Percentiles rank a stretch among this genome's conserved stretches.
Conservation (phyloP, 208 protist genomes). For the Leishmania major region DNA sequence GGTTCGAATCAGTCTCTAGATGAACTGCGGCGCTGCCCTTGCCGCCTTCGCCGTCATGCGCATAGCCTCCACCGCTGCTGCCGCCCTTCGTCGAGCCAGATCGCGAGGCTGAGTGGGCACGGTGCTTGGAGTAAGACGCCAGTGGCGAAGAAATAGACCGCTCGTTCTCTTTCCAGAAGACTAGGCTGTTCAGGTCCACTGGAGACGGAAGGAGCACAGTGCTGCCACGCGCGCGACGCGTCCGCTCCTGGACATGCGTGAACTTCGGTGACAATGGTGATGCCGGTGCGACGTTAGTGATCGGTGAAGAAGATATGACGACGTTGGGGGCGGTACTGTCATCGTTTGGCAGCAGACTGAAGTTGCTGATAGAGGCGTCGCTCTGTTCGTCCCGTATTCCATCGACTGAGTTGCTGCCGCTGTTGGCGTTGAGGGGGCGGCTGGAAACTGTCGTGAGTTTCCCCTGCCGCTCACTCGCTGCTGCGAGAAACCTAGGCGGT, state of each 20-base stretch:
- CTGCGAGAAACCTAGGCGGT: not conserved
- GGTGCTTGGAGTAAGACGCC: not conserved
- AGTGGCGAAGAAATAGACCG: not conserved
- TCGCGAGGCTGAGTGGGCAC: not conserved
- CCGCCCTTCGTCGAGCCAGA: constrained; percentile 4
- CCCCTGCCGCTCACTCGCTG: not conserved
- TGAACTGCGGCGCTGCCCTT: not conserved
- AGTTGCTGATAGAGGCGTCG: constrained; percentile 1
- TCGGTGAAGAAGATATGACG: not conserved
- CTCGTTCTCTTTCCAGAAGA: not conserved
- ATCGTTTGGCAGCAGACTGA: not conserved
- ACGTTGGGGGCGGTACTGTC: not conserved
- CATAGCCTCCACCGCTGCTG: not conserved
- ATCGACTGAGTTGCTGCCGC: not conserved
- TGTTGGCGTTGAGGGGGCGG: not conserved
- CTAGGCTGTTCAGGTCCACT: constrained; percentile 1
- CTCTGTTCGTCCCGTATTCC: not conserved
- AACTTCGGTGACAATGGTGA: not conserved
- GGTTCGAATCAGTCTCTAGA: not conserved
- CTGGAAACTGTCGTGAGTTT: not conserved
- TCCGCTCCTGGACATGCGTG: not conserved
- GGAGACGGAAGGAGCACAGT: constrained; percentile 15
- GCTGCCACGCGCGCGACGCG: not conserved
- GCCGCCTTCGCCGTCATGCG: not conserved
- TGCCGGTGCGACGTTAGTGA: not conserved